Percentiles rank a stretch among this genome's conserved stretches.
Evolutionary conservation across 129 eudicot genomes (phyloP).

Genomic region (Pseudognaphalium luteoalbum): DNA sequence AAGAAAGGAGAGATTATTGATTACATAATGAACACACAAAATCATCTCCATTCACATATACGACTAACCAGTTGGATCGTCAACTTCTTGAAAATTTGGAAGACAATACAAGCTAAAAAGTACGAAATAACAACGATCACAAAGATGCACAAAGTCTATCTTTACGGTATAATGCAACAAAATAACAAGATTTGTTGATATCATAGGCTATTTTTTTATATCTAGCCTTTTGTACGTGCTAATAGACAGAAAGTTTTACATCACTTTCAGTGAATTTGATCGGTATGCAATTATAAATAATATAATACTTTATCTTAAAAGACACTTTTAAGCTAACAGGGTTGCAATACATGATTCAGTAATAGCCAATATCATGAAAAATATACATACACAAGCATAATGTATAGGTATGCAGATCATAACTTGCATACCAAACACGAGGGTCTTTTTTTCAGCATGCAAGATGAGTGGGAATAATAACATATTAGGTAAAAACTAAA

Average conservation of each 20-base stretch:
- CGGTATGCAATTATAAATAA: background rate
- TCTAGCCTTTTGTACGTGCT: background rate
- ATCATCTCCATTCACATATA: background rate
- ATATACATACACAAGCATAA: too few species aligned
- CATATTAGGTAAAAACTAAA: background rate
- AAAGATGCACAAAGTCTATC: slow-evolving; percentile 1
- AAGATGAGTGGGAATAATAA: background rate
- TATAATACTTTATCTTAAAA: background rate
- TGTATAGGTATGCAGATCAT: too few species aligned
- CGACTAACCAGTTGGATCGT: background rate
- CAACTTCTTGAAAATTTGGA: background rate
- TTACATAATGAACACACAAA: background rate
- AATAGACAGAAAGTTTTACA: background rate
- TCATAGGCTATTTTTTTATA: background rate
- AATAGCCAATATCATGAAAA: background rate
- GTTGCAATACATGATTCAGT: background rate
- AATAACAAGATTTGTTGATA: background rate
- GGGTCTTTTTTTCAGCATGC: too few species aligned
- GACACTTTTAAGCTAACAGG: background rate
- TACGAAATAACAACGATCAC: background rate
- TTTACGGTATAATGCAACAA: slow-evolving; percentile 14
- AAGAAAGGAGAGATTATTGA: background rate
- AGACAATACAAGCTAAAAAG: background rate
- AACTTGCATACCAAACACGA: background rate
- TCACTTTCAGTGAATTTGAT: background rate